Base-by-base conservation (phyloP, 2,329 filamentous ascomycete species). In the Furcasterigmium furcatum region DNA sequence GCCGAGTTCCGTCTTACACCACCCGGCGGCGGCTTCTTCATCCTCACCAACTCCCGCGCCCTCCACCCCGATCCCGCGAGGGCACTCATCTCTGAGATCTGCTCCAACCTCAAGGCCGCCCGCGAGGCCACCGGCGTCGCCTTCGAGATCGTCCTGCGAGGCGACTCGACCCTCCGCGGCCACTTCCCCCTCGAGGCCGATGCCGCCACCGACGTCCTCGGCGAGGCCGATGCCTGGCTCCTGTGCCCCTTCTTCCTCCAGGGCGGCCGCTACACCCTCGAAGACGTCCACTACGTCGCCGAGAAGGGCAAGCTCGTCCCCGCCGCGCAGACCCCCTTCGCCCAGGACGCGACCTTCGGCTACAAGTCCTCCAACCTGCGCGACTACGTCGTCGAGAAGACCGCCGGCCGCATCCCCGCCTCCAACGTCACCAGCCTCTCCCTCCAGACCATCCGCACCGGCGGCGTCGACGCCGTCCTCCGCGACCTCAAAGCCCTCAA, bases 191-290 rank as follows among this genome's bases (percentile, higher is more conserved):
- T 76, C 1, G 77, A 81, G 54, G 65, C 72, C 0, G 74, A 80
- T 39, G 73, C 71, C 0, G 72, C 70, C 1, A 70, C 77, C 45
- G 58, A 63, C 1, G 71, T 74, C 1, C 63, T 80, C 1, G 77
- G 77, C 1, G 55, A 62, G 1, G 65, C 67, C 1, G 73, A 79
- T 51, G 74, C 71, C 0, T 77, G 76, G 68, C 62, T 82, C 3
- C 60, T 82, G 0, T 76, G 76, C 1, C 79, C 79, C 0, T 81
- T 81, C 56, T 82, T 82, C 55, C 62, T 74, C 3, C 77, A 82
- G 51, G 79, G 79, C 5, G 78, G 79, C 0, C 58, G 79, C 3
- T 76, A 74, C 32, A 82, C 79, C 0, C 76, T 81, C 8, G 57
- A 73, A 20, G 72, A 82, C 53, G 67, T 80, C 2, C 77, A 82